Conservation (phyloP, 495 filamentous ascomycete species). For the Glarea lozoyensis region DNA sequence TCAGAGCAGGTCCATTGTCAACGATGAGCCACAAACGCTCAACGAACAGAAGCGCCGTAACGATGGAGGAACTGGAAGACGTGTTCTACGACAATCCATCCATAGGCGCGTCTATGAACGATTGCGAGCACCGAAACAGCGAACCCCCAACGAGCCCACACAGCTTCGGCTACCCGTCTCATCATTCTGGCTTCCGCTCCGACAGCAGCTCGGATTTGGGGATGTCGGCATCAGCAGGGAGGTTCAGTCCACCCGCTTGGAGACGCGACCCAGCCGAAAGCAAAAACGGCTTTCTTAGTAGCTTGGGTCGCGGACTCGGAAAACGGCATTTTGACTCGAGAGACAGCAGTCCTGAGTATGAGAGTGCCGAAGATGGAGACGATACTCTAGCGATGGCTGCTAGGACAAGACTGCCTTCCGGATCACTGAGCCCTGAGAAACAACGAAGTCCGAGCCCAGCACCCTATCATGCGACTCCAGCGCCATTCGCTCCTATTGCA, state of each 20-base stretch:
- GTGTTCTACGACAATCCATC: constrained; percentile 58
- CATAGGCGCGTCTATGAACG: constrained; percentile 63
- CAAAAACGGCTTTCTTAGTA: constrained; percentile 46
- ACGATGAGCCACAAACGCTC: neutral
- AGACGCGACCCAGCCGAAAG: constrained; percentile 38
- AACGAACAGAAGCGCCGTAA: constrained; percentile 11
- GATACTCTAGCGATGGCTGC: constrained; percentile 40
- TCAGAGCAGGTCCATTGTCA: neutral
- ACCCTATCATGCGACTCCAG: constrained; percentile 20
- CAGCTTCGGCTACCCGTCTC: constrained; percentile 53
- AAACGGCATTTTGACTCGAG: constrained; percentile 17
- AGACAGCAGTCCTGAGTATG: constrained; percentile 21
- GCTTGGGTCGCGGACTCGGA: constrained; percentile 25
- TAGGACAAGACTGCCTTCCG: constrained; percentile 41
- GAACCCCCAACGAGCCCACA: constrained; percentile 24
- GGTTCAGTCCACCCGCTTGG: constrained; percentile 50
- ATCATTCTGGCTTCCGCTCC: constrained; percentile 70
- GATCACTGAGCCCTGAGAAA: constrained; percentile 42
- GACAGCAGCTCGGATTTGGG: constrained; percentile 45
- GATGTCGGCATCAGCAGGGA: constrained; percentile 34
- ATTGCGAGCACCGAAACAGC: constrained; percentile 56
- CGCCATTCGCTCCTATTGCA: constrained; percentile 16
- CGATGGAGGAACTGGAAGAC: constrained; percentile 20
- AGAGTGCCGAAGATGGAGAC: constrained; percentile 21
- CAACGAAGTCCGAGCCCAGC: constrained; percentile 31